Evolutionary conservation across 331 rosid genomes (phyloP), one percentile per base, ranked within the genome.

Genomic region (Dryas integrifolia): DNA sequence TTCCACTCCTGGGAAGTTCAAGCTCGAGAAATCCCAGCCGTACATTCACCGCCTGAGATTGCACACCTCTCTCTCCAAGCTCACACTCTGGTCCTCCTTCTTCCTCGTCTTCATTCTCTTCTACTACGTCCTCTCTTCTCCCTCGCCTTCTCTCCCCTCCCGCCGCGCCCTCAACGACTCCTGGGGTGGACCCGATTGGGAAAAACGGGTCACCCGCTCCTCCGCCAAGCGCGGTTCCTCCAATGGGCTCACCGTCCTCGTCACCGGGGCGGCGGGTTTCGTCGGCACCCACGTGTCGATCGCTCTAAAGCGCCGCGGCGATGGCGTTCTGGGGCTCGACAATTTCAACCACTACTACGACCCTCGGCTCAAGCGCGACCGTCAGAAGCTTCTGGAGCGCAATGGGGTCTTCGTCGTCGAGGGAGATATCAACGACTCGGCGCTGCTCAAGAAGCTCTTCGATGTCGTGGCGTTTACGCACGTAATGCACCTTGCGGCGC

Each of bases 401-500:
- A 79, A 87, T 26, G 97, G 96, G 7, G 88, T 92, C 3, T 92
- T 92, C 68, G 64, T 92, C n/a, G 97, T 92, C 1, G 92, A 87
- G 3, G 97, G 89, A 30, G 96, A 89, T 56, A 49, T 92, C 15
- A 92, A 92, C 72, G 90, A 92, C 76, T 64, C 82, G 4, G 26
- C 63, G 11, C 78, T 92, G n/a, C 85, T 92, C 9, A 80, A 67
- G 47, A 92, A 92, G 80, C 96, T 92, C 40, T 92, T 92, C 73
- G 97, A 92, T 43, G 96, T 92, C 1, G 97, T 86, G n/a, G 74
- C 92, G 10, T 92, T 92, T 65, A 86, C 88, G 0, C 96, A 92
- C 78, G 96, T 92, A 21, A 88, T 89, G 90, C 97, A 92, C 62
- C 85, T 92, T 0, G 97, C 96, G 3, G 97, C 97, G 0, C 97